Conservation (phyloP, 306 rosid species). For the Malus orientalis region DNA sequence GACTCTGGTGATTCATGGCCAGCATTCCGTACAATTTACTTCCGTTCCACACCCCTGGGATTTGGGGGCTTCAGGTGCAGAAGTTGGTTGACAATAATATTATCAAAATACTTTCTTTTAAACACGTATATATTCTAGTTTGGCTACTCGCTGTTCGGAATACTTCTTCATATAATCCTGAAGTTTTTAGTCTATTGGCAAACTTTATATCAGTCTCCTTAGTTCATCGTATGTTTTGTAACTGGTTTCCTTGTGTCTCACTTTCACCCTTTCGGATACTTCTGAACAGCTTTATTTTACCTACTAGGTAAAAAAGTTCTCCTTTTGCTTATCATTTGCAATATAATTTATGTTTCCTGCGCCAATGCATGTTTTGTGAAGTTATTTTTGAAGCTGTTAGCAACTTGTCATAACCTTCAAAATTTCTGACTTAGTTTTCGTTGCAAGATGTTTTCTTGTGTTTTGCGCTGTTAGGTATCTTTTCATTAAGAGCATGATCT, state of each 20-base stretch:
- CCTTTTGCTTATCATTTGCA: too few relatives aligned
- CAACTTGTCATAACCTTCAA: not conserved
- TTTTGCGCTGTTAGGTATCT: not conserved
- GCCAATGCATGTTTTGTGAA: not conserved
- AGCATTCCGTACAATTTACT: not conserved
- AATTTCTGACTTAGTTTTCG: not conserved
- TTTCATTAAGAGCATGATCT: not conserved
- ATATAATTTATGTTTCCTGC: not conserved
- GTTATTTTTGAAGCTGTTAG: not conserved
- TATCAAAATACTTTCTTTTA: not conserved
- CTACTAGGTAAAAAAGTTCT: not conserved
- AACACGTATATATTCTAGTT: too few relatives aligned
- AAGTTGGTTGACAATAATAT: not conserved
- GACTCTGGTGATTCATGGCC: not conserved
- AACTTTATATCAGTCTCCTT: not conserved
- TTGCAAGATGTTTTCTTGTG: not conserved
- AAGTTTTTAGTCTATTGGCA: not conserved
- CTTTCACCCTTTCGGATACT: not conserved
- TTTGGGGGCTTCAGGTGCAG: not conserved
- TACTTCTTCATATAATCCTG: not conserved
- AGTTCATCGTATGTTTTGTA: not conserved
- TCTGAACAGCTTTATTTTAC: not conserved
- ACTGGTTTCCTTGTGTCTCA: not conserved
- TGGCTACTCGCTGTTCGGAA: not conserved
- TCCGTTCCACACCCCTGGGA: not conserved